Evolutionary conservation across 2,329 filamentous ascomycete species (phyloP).

Genomic region (Fusarium decemcellulare): DNA sequence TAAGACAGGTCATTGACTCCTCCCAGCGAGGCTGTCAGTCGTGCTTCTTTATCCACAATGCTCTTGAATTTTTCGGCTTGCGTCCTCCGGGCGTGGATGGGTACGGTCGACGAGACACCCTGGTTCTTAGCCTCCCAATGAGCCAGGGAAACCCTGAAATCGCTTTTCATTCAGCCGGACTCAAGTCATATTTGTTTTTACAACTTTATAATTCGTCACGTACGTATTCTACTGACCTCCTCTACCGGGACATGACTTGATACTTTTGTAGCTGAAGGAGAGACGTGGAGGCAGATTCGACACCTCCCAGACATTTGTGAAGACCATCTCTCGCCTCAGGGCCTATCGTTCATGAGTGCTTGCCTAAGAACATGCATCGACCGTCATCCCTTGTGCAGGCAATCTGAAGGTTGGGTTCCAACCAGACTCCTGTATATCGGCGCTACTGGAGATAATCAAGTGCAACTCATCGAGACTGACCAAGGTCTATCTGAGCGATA

Average conservation of each 20-base stretch:
- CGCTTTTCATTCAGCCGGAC: background rate
- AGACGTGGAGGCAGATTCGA: constrained; percentile 14
- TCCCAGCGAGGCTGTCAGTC: constrained; percentile 15
- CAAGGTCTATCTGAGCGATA: constrained; percentile 1
- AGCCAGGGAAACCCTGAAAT: constrained; percentile 32
- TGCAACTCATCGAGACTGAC: constrained; percentile 17
- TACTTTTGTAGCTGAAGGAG: background rate
- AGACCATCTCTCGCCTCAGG: constrained; percentile 23
- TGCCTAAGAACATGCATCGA: constrained; percentile 24
- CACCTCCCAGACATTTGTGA: constrained; percentile 31
- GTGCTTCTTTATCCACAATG: constrained; percentile 24
- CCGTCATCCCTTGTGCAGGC: constrained; percentile 14
- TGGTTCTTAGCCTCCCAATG: constrained; percentile 24
- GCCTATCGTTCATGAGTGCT: constrained; percentile 21
- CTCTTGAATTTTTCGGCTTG: constrained; percentile 16
- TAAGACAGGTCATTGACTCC: constrained; percentile 3
- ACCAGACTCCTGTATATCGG: constrained; percentile 35
- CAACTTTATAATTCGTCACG: constrained; percentile 22
- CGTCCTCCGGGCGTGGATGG: background rate
- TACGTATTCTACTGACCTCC: no score
- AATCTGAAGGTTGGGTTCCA: constrained; percentile 5
- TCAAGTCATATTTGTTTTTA: background rate
- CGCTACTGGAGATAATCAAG: background rate
- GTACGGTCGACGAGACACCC: background rate
- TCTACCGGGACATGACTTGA: background rate